phyloP scores from a whole-genome alignment of 768 basidiomycete genomes.

The Leccinum longicurvipes region DNA sequence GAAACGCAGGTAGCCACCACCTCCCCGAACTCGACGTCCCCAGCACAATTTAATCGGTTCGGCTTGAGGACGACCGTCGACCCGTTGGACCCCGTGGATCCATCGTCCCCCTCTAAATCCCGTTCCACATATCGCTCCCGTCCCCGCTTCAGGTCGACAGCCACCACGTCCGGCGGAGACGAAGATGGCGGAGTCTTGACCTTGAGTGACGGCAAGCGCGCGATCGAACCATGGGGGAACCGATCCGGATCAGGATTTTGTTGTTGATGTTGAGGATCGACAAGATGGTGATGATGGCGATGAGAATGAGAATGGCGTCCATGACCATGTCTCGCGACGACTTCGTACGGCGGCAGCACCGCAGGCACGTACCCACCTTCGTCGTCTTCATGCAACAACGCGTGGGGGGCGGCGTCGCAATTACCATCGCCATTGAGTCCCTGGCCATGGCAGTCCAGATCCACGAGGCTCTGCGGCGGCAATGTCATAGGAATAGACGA shows the following conservation, averaged over 20 bases:
- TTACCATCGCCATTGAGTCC: too few species aligned
- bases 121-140: background rate
- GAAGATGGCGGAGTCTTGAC: background rate
- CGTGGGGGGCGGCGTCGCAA: too few species aligned
- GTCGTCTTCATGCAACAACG: background rate
- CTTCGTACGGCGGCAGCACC: background rate
- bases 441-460: too few species aligned
- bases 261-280: background rate
- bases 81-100: background rate
- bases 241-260: background rate
- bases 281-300: background rate
- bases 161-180: background rate
- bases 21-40: slow-evolving; percentile 21
- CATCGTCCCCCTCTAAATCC: background rate
- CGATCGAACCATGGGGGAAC: background rate
- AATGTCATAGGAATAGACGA: too few species aligned
- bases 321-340: background rate
- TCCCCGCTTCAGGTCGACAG: background rate
- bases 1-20: too few species aligned
- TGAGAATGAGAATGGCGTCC: background rate
- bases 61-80: slow-evolving; percentile 17
- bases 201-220: background rate
- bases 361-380: background rate
- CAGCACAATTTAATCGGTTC: slow-evolving; percentile 23
- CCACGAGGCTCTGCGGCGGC: too few species aligned